Evolutionary conservation across 345 rosid species (phyloP).

Genomic region (Cardamine occulta): DNA sequence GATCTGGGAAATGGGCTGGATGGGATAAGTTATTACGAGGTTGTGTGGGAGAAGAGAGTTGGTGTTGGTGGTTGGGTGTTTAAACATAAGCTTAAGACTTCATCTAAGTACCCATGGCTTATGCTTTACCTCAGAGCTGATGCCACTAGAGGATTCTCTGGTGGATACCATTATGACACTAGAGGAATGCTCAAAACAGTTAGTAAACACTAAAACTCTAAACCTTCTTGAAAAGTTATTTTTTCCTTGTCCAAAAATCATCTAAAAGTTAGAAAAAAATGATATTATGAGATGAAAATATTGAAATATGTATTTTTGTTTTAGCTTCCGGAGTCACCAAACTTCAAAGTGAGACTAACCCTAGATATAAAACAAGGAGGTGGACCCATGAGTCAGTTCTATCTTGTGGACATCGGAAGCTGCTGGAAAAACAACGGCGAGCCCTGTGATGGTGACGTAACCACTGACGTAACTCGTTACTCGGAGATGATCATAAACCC

Average conservation of each 20-base stretch:
- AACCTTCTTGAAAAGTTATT: neutral
- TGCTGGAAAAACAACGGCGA: conserved; percentile 86
- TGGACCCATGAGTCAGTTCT: conserved; percentile 75
- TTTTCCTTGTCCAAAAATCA: neutral
- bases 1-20: conserved; percentile 31
- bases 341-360: conserved; percentile 66
- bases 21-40: conserved; percentile 58
- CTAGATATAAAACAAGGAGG: conserved; percentile 73
- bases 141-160: conserved; percentile 76
- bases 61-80: conserved; percentile 77
- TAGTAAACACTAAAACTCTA: conserved; percentile 32
- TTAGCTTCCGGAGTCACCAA: conserved; percentile 79
- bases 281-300: neutral
- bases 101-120: conserved; percentile 80
- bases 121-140: conserved; percentile 93
- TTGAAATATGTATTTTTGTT: neutral
- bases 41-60: conserved; percentile 73
- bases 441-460: conserved; percentile 68
- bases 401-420: conserved; percentile 78
- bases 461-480: conserved; percentile 76
- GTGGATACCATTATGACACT: conserved; percentile 73
- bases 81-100: conserved; percentile 68
- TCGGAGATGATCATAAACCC: conserved; percentile 82
- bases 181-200: conserved; percentile 84
- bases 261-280: neutral